Evolutionary conservation across 805 yeast genomes (phyloP).

Genomic region (Blastobotrys peoriensis): DNA sequence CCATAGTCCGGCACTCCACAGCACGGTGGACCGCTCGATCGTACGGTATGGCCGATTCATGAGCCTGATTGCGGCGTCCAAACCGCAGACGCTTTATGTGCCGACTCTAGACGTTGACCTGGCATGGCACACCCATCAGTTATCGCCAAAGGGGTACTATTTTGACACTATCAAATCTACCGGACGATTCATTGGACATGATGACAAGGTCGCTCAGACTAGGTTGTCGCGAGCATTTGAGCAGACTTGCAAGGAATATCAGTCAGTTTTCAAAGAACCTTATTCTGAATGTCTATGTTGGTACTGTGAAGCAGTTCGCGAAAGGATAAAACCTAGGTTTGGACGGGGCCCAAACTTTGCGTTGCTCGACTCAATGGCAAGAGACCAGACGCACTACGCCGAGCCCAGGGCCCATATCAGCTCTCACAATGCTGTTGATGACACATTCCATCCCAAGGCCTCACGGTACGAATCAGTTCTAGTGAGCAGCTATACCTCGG

Average conservation of each 20-base stretch:
- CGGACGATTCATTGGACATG: constrained; percentile 12
- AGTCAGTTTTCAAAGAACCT: constrained; percentile 6
- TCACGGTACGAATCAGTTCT: not conserved
- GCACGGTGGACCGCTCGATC: constrained; percentile 8
- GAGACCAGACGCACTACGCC: not conserved
- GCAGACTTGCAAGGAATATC: constrained; percentile 9
- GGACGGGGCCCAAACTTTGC: not conserved
- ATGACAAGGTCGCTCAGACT: constrained; percentile 15
- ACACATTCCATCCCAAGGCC: not conserved
- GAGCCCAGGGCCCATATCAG: constrained; percentile 2
- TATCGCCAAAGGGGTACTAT: constrained; percentile 14
- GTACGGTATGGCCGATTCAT: constrained; percentile 13
- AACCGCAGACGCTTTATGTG: constrained; percentile 8
- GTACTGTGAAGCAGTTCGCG: constrained; percentile 17
- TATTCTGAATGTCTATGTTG: constrained; percentile 17
- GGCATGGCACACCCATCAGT: constrained; percentile 23
- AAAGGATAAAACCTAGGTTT: not conserved
- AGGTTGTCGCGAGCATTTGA: constrained; percentile 10
- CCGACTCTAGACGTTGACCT: constrained; percentile 22
- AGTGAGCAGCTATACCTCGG: not conserved
- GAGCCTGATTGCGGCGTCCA: constrained; percentile 3
- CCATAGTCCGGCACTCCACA: constrained; percentile 14
- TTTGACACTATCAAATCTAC: not conserved
- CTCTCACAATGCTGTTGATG: not conserved
- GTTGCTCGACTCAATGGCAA: not conserved